Percentiles rank a stretch among this genome's conserved stretches.
Evolutionary conservation across 2,329 filamentous ascomycete species (phyloP).

Genomic region (Calonectria fujianensis): DNA sequence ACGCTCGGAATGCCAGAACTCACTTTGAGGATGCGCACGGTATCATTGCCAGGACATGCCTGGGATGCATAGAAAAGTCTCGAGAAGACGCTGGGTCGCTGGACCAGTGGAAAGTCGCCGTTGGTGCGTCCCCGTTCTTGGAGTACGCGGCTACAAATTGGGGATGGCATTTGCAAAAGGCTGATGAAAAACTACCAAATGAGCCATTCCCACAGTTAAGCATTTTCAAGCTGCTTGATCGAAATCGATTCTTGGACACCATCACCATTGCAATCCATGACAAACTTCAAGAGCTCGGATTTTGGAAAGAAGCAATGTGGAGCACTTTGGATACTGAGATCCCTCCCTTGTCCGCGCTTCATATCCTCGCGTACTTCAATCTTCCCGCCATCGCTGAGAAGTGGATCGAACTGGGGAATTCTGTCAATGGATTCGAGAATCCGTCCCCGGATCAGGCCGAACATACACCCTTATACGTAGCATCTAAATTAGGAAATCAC

Average conservation of each 20-base stretch:
- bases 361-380: slow-evolving; percentile 25
- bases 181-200: slow-evolving; percentile 1
- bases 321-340: neutral
- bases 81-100: slow-evolving; percentile 1
- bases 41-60: slow-evolving; percentile 16
- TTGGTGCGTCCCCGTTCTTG: slow-evolving; percentile 10
- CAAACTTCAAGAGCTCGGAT: neutral
- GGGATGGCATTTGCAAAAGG: slow-evolving; percentile 10
- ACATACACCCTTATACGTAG: slow-evolving; percentile 9
- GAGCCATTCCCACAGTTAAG: slow-evolving; percentile 9
- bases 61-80: slow-evolving; percentile 6
- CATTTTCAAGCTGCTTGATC: neutral
- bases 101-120: slow-evolving; percentile 3
- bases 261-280: slow-evolving; percentile 12
- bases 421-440: neutral
- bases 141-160: slow-evolving; percentile 25
- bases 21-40: slow-evolving; percentile 15
- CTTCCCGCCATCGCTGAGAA: slow-evolving; percentile 10
- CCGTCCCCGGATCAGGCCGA: neutral
- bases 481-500: neutral
- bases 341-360: slow-evolving; percentile 20
- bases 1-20: neutral
- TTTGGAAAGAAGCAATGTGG: slow-evolving; percentile 18
- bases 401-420: neutral
- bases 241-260: slow-evolving; percentile 16